A percentile compares a stretch with the other conserved stretches of the same genome.
Conservation (phyloP, 2,329 filamentous ascomycete species). For the Onygena corvina region DNA sequence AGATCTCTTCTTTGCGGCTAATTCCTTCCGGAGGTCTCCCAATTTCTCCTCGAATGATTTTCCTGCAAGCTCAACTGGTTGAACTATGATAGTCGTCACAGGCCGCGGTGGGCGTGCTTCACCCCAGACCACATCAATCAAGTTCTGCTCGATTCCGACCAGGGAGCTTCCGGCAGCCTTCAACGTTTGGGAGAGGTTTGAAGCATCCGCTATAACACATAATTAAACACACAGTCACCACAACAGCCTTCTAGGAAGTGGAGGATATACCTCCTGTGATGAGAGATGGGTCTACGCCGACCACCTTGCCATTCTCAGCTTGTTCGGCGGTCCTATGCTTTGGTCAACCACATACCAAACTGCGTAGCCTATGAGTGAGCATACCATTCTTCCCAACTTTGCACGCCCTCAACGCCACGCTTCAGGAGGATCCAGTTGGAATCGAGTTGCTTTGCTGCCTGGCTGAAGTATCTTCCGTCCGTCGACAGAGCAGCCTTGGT, state of each 20-base stretch:
- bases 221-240: conserved; percentile 1
- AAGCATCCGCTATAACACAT: conserved; percentile 42
- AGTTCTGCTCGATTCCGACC: conserved; percentile 62
- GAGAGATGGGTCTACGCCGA: conserved; percentile 81
- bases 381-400: conserved; percentile 95
- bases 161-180: conserved; percentile 71
- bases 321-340: conserved; percentile 56
- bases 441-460: conserved; percentile 82
- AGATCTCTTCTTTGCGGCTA: conserved; percentile 76
- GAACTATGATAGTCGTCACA: conserved; percentile 60
- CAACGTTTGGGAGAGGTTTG: conserved; percentile 73
- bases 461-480: conserved; percentile 96
- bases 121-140: conserved; percentile 87
- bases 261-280: conserved; percentile 52
- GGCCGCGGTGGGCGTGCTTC: conserved; percentile 60
- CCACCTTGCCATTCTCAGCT: conserved; percentile 70
- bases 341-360: conserved; percentile 11
- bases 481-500: conserved; percentile 84
- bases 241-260: background rate
- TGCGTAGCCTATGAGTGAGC: conserved; percentile 10
- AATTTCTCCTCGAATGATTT: conserved; percentile 76
- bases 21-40: conserved; percentile 72
- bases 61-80: conserved; percentile 62
- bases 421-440: conserved; percentile 84
- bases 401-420: conserved; percentile 83